Evolutionary conservation across 495 filamentous ascomycete species (phyloP), one percentile per base, ranked within the genome.

Genomic region (Cladorrhinum samala): DNA sequence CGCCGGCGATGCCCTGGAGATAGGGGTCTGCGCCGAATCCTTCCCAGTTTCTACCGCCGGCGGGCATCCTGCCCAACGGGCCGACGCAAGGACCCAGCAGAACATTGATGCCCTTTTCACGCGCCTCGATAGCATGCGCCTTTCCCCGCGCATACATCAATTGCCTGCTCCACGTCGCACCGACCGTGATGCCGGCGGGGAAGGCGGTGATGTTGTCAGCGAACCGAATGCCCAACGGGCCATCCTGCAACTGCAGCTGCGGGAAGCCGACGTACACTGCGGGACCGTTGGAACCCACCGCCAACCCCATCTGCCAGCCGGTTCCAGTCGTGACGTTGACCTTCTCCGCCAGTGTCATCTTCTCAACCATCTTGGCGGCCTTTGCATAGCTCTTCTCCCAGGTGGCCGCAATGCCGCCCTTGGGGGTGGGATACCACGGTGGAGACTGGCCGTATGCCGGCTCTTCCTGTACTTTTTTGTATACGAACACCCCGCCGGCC

Each of bases 261-360:
- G 93, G 93, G 61, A 97, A 96, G 17, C 81, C 81, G 16, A 89
- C 84, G 44, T 75, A 55, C 7, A 78, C 68, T 1, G 86, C 87
- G 25, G 85, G 79, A 1, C 79, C 88, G 6, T 90, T 96, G 67
- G 95, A 96, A 16, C 92, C 93, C 4, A 97, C 90, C 50, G 91
- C 93, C 44, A 90, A 75, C 0, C 86, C 89, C 85, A 92, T 92
- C 65, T 79, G 73, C 92, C 91, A 96, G 7, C 93, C 92, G 0
- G 83, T 91, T 0, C 92, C 92, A 0, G 91, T 95, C 0, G 93
- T 96, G 57, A 96, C 76, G 67, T 96, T 96, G 50, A 98, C 87
- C 67, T 96, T 98, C 64, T 96, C 92, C 23, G 85, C 73, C 36
- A 98, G 69, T 9, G 81, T 89, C 92, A 98, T 95, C 64, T 79